Evolutionary conservation across 2,329 filamentous ascomycete genomes (phyloP), one percentile per base, ranked within the genome.

Genomic region (Monosporascus sp.): DNA sequence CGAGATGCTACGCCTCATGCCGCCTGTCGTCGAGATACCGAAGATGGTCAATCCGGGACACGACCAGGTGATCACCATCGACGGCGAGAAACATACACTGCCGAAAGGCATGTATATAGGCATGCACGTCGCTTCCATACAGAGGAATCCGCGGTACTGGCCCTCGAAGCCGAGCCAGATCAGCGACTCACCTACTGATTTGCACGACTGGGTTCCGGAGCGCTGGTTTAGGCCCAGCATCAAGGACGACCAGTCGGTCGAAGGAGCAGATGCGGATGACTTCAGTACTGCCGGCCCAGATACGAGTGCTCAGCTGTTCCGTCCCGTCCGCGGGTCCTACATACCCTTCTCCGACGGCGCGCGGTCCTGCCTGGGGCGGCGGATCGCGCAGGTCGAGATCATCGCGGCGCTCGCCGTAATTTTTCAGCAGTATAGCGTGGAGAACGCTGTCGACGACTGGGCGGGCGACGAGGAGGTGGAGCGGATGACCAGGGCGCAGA

Each of bases 101-200:
- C 87, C 88, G 0, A 76, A 71, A 8, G 77, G 74, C 22, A 74
- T 77, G 14, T 70, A 77, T 50, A 73, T 92, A 56, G 78, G 75
- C 3, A 67, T 93, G 22, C 72, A 74, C 50, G 77, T 78, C 0
- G 71, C 82, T 5, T 77, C 76, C 6, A 74, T 76, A 2, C 87
- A 90, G 50, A 79, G 82, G 38, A 88, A 90, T 67, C 87, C 88
- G 11, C 82, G 79, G 48, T 85, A 86, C 68, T 93, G 89, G 89
- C 87, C 87, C 9, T 41, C 72, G 65, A 41, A 49, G 36, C 50
- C 50, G 5, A 52, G 50, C 9, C 62, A 62, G 38, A 59, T 70
- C 31, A 63, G 67, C 1, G 60, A 60, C 5, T 56, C 60, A 25
- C 52, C 63, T 2, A 55, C 76, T 45, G 82, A 86, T 56, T 69